These are phyloP conservation scores for Saturnispora gosingensis DNA, from an alignment of 805 yeast genomes.

Conservation along the genomic window DNA sequence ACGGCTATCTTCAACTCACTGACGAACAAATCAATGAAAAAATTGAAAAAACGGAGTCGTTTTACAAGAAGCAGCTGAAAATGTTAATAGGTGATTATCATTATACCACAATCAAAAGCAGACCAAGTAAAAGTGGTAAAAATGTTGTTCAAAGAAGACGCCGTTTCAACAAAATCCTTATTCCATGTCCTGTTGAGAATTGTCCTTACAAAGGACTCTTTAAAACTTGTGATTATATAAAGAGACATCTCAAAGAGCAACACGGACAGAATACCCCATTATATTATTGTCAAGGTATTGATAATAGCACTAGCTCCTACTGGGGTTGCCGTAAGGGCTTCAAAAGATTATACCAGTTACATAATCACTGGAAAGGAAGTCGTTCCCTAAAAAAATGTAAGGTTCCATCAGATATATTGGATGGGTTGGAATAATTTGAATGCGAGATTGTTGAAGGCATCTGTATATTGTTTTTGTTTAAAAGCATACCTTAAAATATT, in stretches of 20 bases:
- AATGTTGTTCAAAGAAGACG: not conserved
- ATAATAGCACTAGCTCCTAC: constrained; percentile 12
- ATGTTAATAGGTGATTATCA: not conserved
- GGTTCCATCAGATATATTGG: constrained; percentile 17
- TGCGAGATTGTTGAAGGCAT: no score
- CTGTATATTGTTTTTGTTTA: not conserved
- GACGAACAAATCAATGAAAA: not conserved
- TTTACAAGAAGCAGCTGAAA: not conserved
- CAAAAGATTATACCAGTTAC: constrained; percentile 26
- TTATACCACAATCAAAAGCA: not conserved
- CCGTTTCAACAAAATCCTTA: constrained; percentile 3
- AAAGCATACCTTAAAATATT: not conserved
- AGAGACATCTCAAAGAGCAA: constrained; percentile 26
- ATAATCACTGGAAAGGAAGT: constrained; percentile 28
- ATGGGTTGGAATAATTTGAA: not conserved
- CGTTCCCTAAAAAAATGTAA: constrained; percentile 24
- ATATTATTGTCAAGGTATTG: constrained; percentile 21
- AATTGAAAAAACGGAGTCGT: not conserved
- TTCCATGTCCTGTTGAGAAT: constrained; percentile 6
- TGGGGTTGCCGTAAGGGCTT: constrained; percentile 29
- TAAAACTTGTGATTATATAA: constrained; percentile 23
- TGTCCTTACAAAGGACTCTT: constrained; percentile 26
- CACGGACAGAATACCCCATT: constrained; percentile 20
- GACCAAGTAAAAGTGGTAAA: not conserved
- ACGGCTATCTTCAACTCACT: not conserved